Evolutionary conservation across 176 grass and related monocot genomes (phyloP).

Genomic region (Triticum dicoccoides): DNA sequence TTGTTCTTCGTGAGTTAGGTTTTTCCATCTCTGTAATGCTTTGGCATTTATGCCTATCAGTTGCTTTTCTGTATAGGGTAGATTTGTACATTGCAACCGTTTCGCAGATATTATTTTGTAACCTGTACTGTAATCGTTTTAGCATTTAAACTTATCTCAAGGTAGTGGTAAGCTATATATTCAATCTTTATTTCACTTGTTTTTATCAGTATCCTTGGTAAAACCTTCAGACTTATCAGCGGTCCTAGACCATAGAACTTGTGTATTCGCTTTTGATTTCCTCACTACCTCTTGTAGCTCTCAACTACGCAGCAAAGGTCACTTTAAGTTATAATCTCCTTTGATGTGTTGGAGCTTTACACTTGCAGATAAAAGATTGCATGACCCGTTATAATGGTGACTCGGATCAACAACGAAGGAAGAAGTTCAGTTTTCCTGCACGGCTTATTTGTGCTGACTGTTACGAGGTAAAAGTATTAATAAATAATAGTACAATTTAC

Average conservation of each 20-base stretch:
- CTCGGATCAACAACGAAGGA: conserved; percentile 70
- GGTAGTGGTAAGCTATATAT: background rate
- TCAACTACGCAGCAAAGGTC: background rate
- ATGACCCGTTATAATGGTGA: conserved; percentile 93
- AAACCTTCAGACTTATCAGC: background rate
- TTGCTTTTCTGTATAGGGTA: background rate
- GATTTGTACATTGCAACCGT: background rate
- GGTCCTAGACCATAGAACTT: background rate
- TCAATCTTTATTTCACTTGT: background rate
- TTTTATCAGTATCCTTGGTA: background rate
- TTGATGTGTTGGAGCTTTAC: background rate
- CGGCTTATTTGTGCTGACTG: conserved; percentile 96
- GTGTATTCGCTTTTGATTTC: background rate
- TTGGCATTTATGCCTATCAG: background rate
- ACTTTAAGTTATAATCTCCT: background rate
- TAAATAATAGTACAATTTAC: background rate
- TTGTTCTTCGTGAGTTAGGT: background rate
- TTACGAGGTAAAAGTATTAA: conserved; percentile 62
- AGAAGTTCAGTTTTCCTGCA: conserved; percentile 95
- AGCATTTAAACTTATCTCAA: background rate
- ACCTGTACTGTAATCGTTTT: background rate
- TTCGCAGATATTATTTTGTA: background rate
- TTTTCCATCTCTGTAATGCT: background rate
- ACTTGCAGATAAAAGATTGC: conserved; percentile 84
- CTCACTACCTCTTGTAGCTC: background rate